Conservation (phyloP, 179 eudicot genomes). For the Amaranthus tricolor region DNA sequence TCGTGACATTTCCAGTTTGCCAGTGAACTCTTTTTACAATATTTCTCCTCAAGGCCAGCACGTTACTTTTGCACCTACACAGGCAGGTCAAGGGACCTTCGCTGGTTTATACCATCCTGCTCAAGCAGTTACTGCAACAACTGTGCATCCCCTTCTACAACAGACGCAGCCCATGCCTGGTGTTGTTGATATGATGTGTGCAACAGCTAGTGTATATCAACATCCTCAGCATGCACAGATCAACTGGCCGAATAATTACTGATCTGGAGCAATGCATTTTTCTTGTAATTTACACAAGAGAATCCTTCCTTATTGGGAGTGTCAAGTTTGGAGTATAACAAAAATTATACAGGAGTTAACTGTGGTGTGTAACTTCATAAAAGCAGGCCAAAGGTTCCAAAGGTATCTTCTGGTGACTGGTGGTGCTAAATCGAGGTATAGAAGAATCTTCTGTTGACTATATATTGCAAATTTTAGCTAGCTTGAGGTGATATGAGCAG, state of each 20-base stretch:
- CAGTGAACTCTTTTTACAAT: slow-evolving; percentile 68
- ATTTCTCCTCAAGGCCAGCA: slow-evolving; percentile 65
- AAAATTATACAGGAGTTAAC: slow-evolving; percentile 6
- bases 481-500: slow-evolving; percentile 10
- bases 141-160: slow-evolving; percentile 65
- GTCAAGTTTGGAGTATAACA: slow-evolving; percentile 11
- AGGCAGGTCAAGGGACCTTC: slow-evolving; percentile 65
- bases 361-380: slow-evolving; percentile 23
- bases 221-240: slow-evolving; percentile 69
- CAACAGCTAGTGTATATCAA: slow-evolving; percentile 58
- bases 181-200: slow-evolving; percentile 59
- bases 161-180: slow-evolving; percentile 72
- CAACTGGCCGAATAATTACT: slow-evolving; percentile 77
- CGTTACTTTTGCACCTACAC: slow-evolving; percentile 60
- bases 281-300: slow-evolving; percentile 17
- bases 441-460: slow-evolving; percentile 26
- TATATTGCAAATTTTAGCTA: slow-evolving; percentile 17
- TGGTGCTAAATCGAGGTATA: slow-evolving; percentile 21
- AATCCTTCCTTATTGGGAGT: slow-evolving; percentile 18
- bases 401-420: slow-evolving; percentile 21
- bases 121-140: slow-evolving; percentile 54
- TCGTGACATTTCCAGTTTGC: slow-evolving; percentile 61
- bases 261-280: slow-evolving; percentile 21
- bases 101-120: slow-evolving; percentile 67
- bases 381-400: slow-evolving; percentile 23